phyloP scores from a whole-genome alignment of 2,329 filamentous ascomycete species.

The Aulographum hederae region DNA sequence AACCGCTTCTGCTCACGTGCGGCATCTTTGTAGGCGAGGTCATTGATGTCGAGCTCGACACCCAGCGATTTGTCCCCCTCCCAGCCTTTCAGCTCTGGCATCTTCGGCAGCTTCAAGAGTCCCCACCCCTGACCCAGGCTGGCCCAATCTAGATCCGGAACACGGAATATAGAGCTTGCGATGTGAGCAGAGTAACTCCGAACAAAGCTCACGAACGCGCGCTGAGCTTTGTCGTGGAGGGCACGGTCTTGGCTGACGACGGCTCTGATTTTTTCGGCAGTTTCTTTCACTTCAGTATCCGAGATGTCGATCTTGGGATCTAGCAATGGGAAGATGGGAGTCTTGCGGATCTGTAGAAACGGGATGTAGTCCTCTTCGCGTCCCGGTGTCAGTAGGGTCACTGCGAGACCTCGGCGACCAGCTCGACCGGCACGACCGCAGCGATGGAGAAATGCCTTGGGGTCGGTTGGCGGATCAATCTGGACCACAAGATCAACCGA shows the following conservation, averaged over 20 bases:
- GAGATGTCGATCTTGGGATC: slow-evolving; percentile 32
- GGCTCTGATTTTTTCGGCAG: slow-evolving; percentile 21
- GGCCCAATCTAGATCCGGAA: slow-evolving; percentile 67
- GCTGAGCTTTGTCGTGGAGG: slow-evolving; percentile 73
- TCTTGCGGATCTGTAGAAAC: slow-evolving; percentile 75
- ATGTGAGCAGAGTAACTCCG: slow-evolving; percentile 83
- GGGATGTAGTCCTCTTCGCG: slow-evolving; percentile 73
- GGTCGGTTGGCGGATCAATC: slow-evolving; percentile 68
- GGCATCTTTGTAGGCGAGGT: slow-evolving; percentile 25
- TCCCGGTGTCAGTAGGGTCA: slow-evolving; percentile 71
- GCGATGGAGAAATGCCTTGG: slow-evolving; percentile 61
- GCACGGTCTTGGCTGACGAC: slow-evolving; percentile 21
- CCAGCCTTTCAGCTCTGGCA: slow-evolving; percentile 54
- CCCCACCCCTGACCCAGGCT: slow-evolving; percentile 73
- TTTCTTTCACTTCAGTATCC: slow-evolving; percentile 38
- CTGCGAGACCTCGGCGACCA: slow-evolving; percentile 56
- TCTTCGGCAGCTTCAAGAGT: slow-evolving; percentile 69
- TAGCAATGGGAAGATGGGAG: slow-evolving; percentile 50
- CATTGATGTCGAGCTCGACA: slow-evolving; percentile 20
- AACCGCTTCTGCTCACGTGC: slow-evolving; percentile 21
- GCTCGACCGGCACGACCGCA: slow-evolving; percentile 46
- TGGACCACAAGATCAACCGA: slow-evolving; percentile 84
- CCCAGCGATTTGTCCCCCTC: slow-evolving; percentile 24
- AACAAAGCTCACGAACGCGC: slow-evolving; percentile 85
- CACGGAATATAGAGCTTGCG: slow-evolving; percentile 76